Evolutionary conservation across 164 flowering plant genomes (phyloP).

Genomic region (Vitis rotundifolia): DNA sequence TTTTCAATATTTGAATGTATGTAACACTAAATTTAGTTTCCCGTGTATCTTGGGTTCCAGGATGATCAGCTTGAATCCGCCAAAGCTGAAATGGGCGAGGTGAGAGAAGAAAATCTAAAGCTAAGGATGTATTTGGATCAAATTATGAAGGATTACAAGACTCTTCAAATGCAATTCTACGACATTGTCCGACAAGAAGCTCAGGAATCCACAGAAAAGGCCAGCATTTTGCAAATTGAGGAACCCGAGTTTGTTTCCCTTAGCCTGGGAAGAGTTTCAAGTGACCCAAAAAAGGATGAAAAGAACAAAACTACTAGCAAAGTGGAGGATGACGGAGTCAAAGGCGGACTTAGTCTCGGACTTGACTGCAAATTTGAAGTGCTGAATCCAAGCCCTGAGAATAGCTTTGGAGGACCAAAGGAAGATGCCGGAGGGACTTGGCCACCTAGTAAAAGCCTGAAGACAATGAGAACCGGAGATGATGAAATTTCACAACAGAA

Average conservation of each 20-base stretch:
- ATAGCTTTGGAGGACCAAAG: constrained; percentile 33
- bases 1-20: too few species aligned
- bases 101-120: constrained; percentile 60
- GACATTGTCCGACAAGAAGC: constrained; percentile 30
- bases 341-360: constrained; percentile 38
- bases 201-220: constrained; percentile 8
- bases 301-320: constrained; percentile 9
- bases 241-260: constrained; percentile 48
- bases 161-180: constrained; percentile 46
- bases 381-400: constrained; percentile 22
- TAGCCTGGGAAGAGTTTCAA: constrained; percentile 45
- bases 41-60: constrained; percentile 11
- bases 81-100: constrained; percentile 60
- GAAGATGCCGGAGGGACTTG: constrained; percentile 36
- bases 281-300: constrained; percentile 22
- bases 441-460: constrained; percentile 26
- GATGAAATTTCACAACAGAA: constrained; percentile 44
- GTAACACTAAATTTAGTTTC: too few species aligned
- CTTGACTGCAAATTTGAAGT: constrained; percentile 35
- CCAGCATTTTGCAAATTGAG: background rate
- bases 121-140: constrained; percentile 40
- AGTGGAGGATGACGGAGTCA: constrained; percentile 6
- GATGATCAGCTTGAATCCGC: constrained; percentile 46
- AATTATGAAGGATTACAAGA: constrained; percentile 44
- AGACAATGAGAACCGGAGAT: constrained; percentile 36